Evolutionary conservation across 2,329 filamentous ascomycete species (phyloP).

Genomic region (Beauveria brongniartii): DNA sequence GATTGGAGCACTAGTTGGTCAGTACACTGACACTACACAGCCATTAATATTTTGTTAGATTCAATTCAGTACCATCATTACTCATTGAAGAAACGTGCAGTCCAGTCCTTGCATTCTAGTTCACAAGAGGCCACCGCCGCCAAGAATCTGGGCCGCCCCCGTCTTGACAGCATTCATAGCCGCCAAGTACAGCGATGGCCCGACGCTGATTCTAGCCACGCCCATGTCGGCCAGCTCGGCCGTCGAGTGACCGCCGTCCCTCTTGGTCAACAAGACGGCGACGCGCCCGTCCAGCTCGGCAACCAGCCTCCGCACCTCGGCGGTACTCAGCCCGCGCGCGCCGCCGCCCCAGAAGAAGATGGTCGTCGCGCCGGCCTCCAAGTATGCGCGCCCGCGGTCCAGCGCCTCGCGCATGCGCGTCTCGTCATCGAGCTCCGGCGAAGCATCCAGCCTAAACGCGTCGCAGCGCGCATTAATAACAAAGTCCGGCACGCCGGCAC

Average conservation of each 20-base stretch:
- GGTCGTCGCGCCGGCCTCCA: conserved; percentile 49
- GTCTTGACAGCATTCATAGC: conserved; percentile 32
- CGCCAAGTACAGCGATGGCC: conserved; percentile 36
- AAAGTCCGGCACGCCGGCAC: conserved; percentile 44
- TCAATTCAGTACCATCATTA: background rate
- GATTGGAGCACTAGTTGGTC: background rate
- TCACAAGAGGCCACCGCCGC: conserved; percentile 13
- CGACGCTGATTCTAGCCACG: conserved; percentile 48
- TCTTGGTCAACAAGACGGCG: conserved; percentile 36
- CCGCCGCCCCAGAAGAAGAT: conserved; percentile 56
- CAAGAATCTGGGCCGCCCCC: conserved; percentile 24
- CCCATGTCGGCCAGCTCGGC: conserved; percentile 38
- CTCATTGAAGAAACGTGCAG: background rate
- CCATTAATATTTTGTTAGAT: background rate
- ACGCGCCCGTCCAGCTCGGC: conserved; percentile 40
- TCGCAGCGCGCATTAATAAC: conserved; percentile 52
- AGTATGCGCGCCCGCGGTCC: conserved; percentile 45
- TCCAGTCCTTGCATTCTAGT: background rate
- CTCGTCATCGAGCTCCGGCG: conserved; percentile 22
- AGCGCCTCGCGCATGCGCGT: conserved; percentile 39
- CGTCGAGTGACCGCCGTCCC: conserved; percentile 32
- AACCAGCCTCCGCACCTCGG: conserved; percentile 39
- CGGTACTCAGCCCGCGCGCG: conserved; percentile 31
- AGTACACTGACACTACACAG: background rate
- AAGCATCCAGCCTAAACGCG: conserved; percentile 32